Percentiles rank a stretch among this genome's conserved stretches.
Conservation (phyloP, 2,329 filamentous ascomycete species). For the Pseudogymnoascus sp. region DNA sequence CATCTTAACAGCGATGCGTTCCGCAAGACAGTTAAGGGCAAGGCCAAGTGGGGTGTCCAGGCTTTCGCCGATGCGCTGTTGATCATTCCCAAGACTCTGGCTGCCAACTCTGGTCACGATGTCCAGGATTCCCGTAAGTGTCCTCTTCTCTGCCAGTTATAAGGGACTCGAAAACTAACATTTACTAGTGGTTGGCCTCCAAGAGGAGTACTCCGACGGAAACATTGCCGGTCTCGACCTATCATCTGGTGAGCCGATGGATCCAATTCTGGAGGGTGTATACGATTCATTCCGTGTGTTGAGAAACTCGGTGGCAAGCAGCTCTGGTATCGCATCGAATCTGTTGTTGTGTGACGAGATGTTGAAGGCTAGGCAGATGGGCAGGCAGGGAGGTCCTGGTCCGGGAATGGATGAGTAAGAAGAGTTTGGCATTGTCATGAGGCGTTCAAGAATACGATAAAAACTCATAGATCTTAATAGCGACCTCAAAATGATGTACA, state of each 20-base stretch:
- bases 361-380: conserved; percentile 97
- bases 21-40: conserved; percentile 88
- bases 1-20: conserved; percentile 85
- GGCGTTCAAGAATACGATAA: conserved; percentile 12
- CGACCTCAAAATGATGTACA: conserved; percentile 11
- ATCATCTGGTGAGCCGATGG: conserved; percentile 85
- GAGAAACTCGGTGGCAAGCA: conserved; percentile 87
- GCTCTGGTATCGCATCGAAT: conserved; percentile 92
- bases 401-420: conserved; percentile 54
- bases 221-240: conserved; percentile 83
- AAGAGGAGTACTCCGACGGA: conserved; percentile 80
- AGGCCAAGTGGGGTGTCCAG: conserved; percentile 91
- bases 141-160: conserved; percentile 13
- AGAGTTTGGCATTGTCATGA: conserved; percentile 9
- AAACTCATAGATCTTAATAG: conserved; percentile 11
- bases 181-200: conserved; percentile 67
- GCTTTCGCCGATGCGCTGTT: conserved; percentile 93
- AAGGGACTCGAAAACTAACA: conserved; percentile 19
- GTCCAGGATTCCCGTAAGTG: conserved; percentile 87
- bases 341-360: conserved; percentile 93
- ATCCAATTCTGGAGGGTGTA: conserved; percentile 84
- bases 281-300: conserved; percentile 95
- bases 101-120: conserved; percentile 92
- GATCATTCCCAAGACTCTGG: conserved; percentile 94
- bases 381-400: conserved; percentile 54